phyloP scores from a whole-genome alignment of 805 yeast species.

The Cyberlindnera bimundalis region DNA sequence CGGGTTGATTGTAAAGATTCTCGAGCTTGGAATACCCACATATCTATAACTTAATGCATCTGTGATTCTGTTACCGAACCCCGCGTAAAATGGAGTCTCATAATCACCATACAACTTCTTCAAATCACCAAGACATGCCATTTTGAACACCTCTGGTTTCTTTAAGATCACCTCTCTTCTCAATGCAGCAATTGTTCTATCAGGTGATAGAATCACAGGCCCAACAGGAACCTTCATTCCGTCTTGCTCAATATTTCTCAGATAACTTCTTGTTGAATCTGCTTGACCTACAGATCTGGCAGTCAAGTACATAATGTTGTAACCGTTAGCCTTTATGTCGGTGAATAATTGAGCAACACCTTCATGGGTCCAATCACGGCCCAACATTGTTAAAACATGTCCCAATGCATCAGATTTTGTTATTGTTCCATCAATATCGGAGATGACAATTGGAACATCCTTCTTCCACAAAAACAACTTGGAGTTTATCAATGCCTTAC shows the following conservation, averaged over 20 bases:
- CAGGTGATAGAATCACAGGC: conserved; percentile 94
- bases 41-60: conserved; percentile 94
- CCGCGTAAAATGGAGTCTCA: conserved; percentile 90
- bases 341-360: conserved; percentile 91
- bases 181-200: conserved; percentile 93
- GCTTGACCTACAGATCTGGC: conserved; percentile 96
- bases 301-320: conserved; percentile 88
- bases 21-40: conserved; percentile 89
- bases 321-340: conserved; percentile 86
- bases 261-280: conserved; percentile 82
- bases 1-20: conserved; percentile 93
- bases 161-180: conserved; percentile 87
- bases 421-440: conserved; percentile 97
- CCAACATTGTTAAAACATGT: conserved; percentile 88
- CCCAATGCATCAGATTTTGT: conserved; percentile 98
- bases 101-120: conserved; percentile 59
- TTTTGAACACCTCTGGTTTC: conserved; percentile 97
- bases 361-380: conserved; percentile 96
- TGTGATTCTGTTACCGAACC: conserved; percentile 94
- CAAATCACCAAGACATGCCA: conserved; percentile 92
- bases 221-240: conserved; percentile 77
- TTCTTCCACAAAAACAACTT: conserved; percentile 81
- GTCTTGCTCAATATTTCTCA: conserved; percentile 73
- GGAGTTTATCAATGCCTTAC: conserved; percentile 72
- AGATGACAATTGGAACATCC: conserved; percentile 84